These are phyloP conservation scores for Leccinum griseonigrum DNA, from an alignment of 1,284 basidiomycete species.

Conservation along the genomic window DNA sequence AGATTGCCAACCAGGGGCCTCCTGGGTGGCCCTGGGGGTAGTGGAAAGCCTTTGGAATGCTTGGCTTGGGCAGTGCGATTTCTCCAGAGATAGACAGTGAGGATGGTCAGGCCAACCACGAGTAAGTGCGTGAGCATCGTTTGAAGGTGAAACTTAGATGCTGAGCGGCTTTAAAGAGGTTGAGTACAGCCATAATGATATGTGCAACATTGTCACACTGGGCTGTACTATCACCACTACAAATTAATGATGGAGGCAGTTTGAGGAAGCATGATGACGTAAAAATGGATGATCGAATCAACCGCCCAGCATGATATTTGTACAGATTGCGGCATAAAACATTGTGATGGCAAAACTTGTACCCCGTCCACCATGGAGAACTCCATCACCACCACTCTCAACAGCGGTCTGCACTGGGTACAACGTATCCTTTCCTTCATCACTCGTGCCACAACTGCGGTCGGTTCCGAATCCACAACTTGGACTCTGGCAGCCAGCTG, in stretches of 20 bases:
- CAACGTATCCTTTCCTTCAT: background rate
- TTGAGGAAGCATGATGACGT: background rate
- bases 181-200: background rate
- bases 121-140: slow-evolving; percentile 1
- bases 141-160: background rate
- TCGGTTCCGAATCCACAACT: background rate
- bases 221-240: background rate
- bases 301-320: background rate
- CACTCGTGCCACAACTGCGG: background rate
- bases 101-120: background rate
- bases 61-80: background rate
- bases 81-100: slow-evolving; percentile 11
- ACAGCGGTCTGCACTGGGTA: background rate
- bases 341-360: background rate
- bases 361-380: background rate
- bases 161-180: background rate
- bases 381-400: background rate
- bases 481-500: background rate
- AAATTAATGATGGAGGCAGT: background rate
- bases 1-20: slow-evolving; percentile 9
- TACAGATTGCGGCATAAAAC: too few species aligned
- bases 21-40: slow-evolving; percentile 10
- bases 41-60: slow-evolving; percentile 12
- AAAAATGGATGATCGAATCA: background rate
- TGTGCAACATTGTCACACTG: background rate